Evolutionary conservation across 768 basidiomycete species (phyloP), one percentile per base, ranked within the genome.

Genomic region (Coprinopsis cinerea): DNA sequence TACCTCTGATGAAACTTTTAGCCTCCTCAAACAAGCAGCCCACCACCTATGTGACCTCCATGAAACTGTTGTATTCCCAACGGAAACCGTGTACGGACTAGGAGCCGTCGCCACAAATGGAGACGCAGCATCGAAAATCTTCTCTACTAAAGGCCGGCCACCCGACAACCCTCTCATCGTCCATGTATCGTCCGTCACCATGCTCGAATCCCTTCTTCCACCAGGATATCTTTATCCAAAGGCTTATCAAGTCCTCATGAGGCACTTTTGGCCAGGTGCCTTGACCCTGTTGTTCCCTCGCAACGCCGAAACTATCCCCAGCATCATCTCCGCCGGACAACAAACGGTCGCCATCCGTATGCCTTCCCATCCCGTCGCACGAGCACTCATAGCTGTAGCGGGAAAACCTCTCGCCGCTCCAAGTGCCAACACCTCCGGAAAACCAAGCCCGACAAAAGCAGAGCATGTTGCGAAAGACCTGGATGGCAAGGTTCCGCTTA

Each of bases 21-120:
- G 69, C 22, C 75, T 83, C 17, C 68, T 92, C 53, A 61, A 73
- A 43, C 59, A 62, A 17, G 90, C 88, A 0, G 68, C 81, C 4
- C 68, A 72, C 49, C 73, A 77, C 49, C 75, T 88, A 5, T 65
- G 73, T 40, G 57, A 74, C 27, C 67, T 67, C 20, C 58, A 65
- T 14, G 70, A 79, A 50, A 73, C 79, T 18, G 86, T 98, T 48
- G 94, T 85, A 0, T 89, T 99, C 62, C 95, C 96, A 0, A 97
- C 96, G 25, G 96, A 99, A 67, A 98, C 96, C 0, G 96, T 99
- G 10, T 99, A 98, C 66, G 96, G 96, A 1, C 81, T 99, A n/a
- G 96, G 89, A 24, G 96, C 92, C 0, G 68, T 83, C 18, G 92
- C 95, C 0, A 68, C 92, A 39, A 70, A 81, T 57, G 55, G 76